Evolutionary conservation across 163 green algal genomes (phyloP), one percentile per base, ranked within the genome.

Genomic region (Scenedesmus sp.): DNA sequence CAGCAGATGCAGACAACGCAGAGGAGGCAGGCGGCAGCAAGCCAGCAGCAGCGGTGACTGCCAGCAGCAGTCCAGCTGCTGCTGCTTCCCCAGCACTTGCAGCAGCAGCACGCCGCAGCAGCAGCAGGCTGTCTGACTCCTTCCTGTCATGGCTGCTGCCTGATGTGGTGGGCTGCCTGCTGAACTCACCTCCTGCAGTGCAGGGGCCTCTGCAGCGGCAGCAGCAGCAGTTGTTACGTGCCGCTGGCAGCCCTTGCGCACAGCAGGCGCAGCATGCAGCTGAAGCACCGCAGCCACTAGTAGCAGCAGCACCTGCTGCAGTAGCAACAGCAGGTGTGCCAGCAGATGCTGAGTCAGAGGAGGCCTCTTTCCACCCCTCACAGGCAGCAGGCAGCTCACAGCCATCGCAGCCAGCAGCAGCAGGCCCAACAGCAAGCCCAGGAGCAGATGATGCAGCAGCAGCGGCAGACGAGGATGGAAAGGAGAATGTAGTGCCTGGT

Each of bases 121-220:
- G 82, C 82, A 66, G 82, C 79, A 59, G 85, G 13, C 73, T 91
- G n/a, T 91, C 87, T 55, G 87, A 91, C 55, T 59, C 54, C 1
- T 91, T 91, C 87, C 74, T 91, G 0, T 86, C 73, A 4, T 56
- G 87, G 0, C 56, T 91, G 55, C 74, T 91, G 26, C 74, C 87
- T 13, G 54, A 76, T 8, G 87, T 91, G n/a, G 87, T 91, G 46
- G 74, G 57, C 12, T 62, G 79, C n/a, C 77, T 91, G 34, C 23
- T 91, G 23, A n/a, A 54, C n/a, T 67, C 74, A 85, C 87, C 87
- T 1, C 74, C n/a, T 18, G n/a, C 74, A 56, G 74, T 82, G 15
- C 52, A 26, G 79, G 79, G 16, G 0, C 52, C 52, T 1, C 79
- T 86, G 79, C 79, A 86, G 52, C 4, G 9, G 46, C 79, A 86